Percentiles rank a stretch among this genome's conserved stretches.
Evolutionary conservation across 2,329 filamentous ascomycete genomes (phyloP).

Genomic region (Monosporascus sp.): DNA sequence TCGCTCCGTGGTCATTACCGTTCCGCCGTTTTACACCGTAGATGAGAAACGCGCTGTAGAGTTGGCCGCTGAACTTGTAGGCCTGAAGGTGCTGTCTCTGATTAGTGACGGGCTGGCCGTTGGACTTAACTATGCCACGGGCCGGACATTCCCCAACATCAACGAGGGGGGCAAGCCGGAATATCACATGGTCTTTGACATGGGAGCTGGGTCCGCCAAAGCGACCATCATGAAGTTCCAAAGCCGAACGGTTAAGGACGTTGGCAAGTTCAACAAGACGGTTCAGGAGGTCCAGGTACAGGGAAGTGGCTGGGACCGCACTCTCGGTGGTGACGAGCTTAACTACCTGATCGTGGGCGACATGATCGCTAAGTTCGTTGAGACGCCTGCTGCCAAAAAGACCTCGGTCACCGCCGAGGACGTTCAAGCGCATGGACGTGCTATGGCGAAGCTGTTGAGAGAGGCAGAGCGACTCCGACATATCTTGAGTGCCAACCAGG

Average conservation of each 20-base stretch:
- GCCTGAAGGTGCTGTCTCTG: constrained; percentile 76
- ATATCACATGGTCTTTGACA: constrained; percentile 90
- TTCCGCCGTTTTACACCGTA: constrained; percentile 83
- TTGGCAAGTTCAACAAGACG: constrained; percentile 93
- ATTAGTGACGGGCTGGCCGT: constrained; percentile 89
- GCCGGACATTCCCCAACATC: constrained; percentile 79
- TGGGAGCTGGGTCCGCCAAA: constrained; percentile 93
- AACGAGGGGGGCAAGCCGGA: constrained; percentile 82
- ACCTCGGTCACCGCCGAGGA: constrained; percentile 54
- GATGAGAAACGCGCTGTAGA: constrained; percentile 86
- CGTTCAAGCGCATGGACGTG: constrained; percentile 71
- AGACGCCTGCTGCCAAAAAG: constrained; percentile 62
- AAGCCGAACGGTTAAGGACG: constrained; percentile 80
- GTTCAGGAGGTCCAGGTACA: constrained; percentile 90
- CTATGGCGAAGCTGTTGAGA: constrained; percentile 86
- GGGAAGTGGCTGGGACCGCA: constrained; percentile 82
- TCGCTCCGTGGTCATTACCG: constrained; percentile 79
- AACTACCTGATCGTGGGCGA: constrained; percentile 86
- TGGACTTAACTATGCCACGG: constrained; percentile 91
- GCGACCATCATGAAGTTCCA: constrained; percentile 89
- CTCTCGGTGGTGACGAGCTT: constrained; percentile 82
- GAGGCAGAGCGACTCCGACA: constrained; percentile 84
- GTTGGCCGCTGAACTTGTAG: constrained; percentile 80
- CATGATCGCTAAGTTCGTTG: constrained; percentile 75
- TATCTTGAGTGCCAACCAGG: constrained; percentile 86